Evolutionary conservation across 2,329 filamentous ascomycete genomes (phyloP), one percentile per base, ranked within the genome.

Genomic region (Beauveria australis): DNA sequence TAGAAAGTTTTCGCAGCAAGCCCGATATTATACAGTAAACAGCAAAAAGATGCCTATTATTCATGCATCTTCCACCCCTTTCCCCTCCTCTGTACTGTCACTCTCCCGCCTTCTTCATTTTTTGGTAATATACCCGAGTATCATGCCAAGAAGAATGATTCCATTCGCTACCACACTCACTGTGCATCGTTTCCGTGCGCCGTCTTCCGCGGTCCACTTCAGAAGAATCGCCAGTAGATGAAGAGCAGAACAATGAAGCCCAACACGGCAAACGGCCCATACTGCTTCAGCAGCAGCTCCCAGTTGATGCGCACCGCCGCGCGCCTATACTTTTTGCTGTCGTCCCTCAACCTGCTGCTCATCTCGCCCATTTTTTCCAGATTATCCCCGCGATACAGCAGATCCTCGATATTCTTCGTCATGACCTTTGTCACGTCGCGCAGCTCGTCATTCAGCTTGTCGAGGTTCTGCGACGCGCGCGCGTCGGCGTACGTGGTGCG

Each of bases 381-480:
- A 69, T 88, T 94, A 73, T 99, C 94, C 30, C 94, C 94, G 64
- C 95, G 82, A 73, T 99, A 99, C 58, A 99, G 79, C 71, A 99
- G 78, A 74, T 99, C 94, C 80, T 99, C 94, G 67, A 99, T 97
- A 75, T 99, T 99, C 84, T 97, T 97, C 60, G 92, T 97, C 95
- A 99, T 99, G 71, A 99, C 92, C 78, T 97, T 92, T 1, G 94
- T 97, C 60, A 99, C 95, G 75, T 97, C 94, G 73, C 92, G 89
- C 66, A 99, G 84, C 81, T 99, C 95, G 71, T 97, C 91, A 72
- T 99, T 97, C 66, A 99, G 81, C 76, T 93, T 92, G 75, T 95
- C 91, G 61, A 99, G 84, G 76, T 97, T 97, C 76, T 92, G 89
- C 16, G 90, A 85, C 18, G 94, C 94, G 66, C 94, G 87, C 59